Evolutionary conservation across 768 basidiomycete genomes (phyloP), one percentile per base, ranked within the genome.

Genomic region (Strobilomyces confusus): DNA sequence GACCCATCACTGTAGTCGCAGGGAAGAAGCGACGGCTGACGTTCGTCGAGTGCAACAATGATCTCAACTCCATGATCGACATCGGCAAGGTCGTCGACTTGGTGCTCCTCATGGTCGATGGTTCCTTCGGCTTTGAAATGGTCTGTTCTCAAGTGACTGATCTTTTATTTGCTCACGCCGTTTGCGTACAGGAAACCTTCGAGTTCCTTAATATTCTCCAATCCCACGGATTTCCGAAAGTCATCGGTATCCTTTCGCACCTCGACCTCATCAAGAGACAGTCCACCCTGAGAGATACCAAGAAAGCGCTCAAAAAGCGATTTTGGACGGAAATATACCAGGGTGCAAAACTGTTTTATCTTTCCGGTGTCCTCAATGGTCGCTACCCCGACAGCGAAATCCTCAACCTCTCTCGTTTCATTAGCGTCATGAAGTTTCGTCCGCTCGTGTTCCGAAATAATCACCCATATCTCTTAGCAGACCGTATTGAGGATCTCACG

Each of bases 261-360:
- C 84, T 98, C 38, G 97, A 98, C 71, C 86, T 99, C 58, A 89
- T 99, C 60, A 97, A 97, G 77, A 95, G 93, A 66, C 80, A 87
- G 6, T 78, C 89, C 0, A 86, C 86, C 4, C 83, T 98, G 37
- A 88, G 87, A 52, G 82, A 83, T 46, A 93, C 92, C 49, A 99
- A 98, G 75, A 97, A 97, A 64, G 74, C 86, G 0, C 81, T 99
- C 36, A 99, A 99, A 73, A 97, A 92, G 66, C 90, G 97, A 11
- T 99, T 99, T 75, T 99, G 97, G 97, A 92, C 95, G 0, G 97
- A 99, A 71, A 98, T 99, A 13, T 98, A 98, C 69, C 90, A 94
- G 63, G 97, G 97, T 46, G 95, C 97, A 29, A 99, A 99, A 69
- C 83, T 99, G 9, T 98, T 98, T 73, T 98, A 97, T 69, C 85